A percentile compares a stretch with the other conserved stretches of the same genome.
These are phyloP conservation scores for Chalara sp. DNA, from an alignment of 2,329 filamentous ascomycete species.

Conservation along the genomic window DNA sequence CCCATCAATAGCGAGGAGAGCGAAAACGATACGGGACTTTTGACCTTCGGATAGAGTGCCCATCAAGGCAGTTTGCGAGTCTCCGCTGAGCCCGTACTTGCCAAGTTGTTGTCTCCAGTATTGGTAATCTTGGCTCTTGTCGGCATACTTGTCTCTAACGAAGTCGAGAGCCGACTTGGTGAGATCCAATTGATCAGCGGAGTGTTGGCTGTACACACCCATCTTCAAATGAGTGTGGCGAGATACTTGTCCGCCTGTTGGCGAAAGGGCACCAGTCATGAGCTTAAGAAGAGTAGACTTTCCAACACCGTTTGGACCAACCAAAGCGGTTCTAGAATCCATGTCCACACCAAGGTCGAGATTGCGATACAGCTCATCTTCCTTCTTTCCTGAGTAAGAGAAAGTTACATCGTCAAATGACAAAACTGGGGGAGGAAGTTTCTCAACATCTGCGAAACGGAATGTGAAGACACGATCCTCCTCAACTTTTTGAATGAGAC, in stretches of 20 bases:
- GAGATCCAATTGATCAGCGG: slow-evolving; percentile 93
- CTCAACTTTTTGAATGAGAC: slow-evolving; percentile 88
- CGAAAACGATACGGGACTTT: slow-evolving; percentile 97
- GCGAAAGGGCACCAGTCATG: slow-evolving; percentile 91
- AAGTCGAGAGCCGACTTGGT: slow-evolving; percentile 98
- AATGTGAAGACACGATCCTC: slow-evolving; percentile 90
- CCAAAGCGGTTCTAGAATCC: slow-evolving; percentile 95
- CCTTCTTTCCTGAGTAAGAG: slow-evolving; percentile 84
- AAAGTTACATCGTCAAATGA: slow-evolving; percentile 97
- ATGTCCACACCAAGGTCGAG: slow-evolving; percentile 98
- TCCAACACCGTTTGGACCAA: slow-evolving; percentile 97
- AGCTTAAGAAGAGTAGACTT: slow-evolving; percentile 94
- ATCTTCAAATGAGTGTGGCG: slow-evolving; percentile 98
- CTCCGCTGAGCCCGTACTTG: slow-evolving; percentile 86
- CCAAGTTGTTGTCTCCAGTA: slow-evolving; percentile 99
- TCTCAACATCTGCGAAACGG: slow-evolving; percentile 97
- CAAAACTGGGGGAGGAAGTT: slow-evolving; percentile 94
- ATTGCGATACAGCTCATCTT: slow-evolving; percentile 93
- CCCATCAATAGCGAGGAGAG: slow-evolving; percentile 85
- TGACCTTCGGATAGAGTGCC: slow-evolving; percentile 96
- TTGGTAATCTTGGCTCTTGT: slow-evolving; percentile 93
- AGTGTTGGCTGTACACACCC: slow-evolving; percentile 97
- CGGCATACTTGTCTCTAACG: slow-evolving; percentile 86
- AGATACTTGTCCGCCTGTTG: slow-evolving; percentile 73
- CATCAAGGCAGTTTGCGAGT: slow-evolving; percentile 94